Base-by-base conservation (phyloP, 768 basidiomycete genomes). In the Trametes coccinea region DNA sequence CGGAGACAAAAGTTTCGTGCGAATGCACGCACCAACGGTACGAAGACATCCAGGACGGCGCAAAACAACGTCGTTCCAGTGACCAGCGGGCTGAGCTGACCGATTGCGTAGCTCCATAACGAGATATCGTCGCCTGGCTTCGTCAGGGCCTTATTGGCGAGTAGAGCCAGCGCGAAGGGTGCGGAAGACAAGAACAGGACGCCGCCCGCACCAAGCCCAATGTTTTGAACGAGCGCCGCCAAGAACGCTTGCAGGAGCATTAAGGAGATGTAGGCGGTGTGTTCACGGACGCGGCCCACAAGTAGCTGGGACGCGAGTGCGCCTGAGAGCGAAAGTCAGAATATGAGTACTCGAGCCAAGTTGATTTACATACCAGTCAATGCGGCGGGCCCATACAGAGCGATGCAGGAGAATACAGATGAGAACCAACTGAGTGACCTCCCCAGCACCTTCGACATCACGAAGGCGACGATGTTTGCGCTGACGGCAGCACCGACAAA, bases 351-450 rank as follows among this genome's bases (percentile, higher is more conserved):
- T 17, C 29, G 16, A n/a, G 34, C 33, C 17, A 13, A 11, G 5
- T n/a, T 16, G 10, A 33, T 14, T 16, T 29, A 75, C 83, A 34
- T 65, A 89, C 93, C 93, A 13, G 90, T 75, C 13, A 93, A 69
- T 0, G 86, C 84, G 2, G 91, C 81, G 13, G 92, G 90, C 2
- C 81, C 90, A 69, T 92, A 98, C 22, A 97, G 73, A 22, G 80
- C 69, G 8, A 95, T 64, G 10, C 84, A 76, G 9, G 81, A 80
- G 65, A 86, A 81, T 62, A 92, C 91, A 44, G 79, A 82, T 14
- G 82, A 78, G 73, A 92, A 97, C 95, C 95, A 98, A 67, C 90
- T 90, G 84, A 96, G 83, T 0, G 84, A 80, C 72, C 84, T 88
- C 7, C 83, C 80, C 22, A 93, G 71, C 0, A 84, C 81, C 4